phyloP scores from a whole-genome alignment of 1,139 yeast species.

The Yamadazyma sp. region DNA sequence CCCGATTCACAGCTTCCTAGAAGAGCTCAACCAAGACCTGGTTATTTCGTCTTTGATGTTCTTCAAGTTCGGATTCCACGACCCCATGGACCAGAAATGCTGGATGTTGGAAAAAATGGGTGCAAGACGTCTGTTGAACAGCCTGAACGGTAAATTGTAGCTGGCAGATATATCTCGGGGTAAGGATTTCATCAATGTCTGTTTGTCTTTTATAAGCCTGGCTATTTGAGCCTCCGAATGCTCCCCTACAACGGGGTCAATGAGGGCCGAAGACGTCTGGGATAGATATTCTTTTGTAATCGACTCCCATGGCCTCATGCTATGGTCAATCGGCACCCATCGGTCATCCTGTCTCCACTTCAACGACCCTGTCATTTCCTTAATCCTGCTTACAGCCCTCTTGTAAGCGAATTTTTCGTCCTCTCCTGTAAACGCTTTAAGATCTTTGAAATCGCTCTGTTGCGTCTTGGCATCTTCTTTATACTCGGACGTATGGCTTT shows the following conservation, averaged over 20 bases:
- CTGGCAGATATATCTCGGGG: slow-evolving; percentile 28
- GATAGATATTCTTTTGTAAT: background rate
- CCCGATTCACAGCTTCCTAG: slow-evolving; percentile 4
- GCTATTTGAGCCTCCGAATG: background rate
- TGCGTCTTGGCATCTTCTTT: slow-evolving; percentile 23
- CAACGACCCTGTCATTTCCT: slow-evolving; percentile 63
- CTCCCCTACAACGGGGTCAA: background rate
- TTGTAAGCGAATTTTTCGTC: slow-evolving; percentile 76
- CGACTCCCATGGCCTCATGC: slow-evolving; percentile 64
- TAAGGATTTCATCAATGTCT: slow-evolving; percentile 15
- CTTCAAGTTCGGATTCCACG: slow-evolving; percentile 53
- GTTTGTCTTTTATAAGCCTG: slow-evolving; percentile 14
- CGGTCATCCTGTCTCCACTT: slow-evolving; percentile 47
- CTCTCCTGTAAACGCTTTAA: slow-evolving; percentile 69
- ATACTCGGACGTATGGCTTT: slow-evolving; percentile 34
- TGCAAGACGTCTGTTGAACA: slow-evolving; percentile 34
- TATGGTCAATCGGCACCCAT: slow-evolving; percentile 57
- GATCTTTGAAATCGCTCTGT: slow-evolving; percentile 42
- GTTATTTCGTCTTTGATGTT: slow-evolving; percentile 54
- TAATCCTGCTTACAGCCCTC: slow-evolving; percentile 66
- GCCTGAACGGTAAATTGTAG: slow-evolving; percentile 26
- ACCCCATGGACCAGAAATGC: slow-evolving; percentile 70
- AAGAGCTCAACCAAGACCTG: slow-evolving; percentile 25
- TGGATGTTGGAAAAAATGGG: slow-evolving; percentile 46
- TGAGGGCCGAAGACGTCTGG: background rate